Base-by-base conservation (phyloP, 2,329 filamentous ascomycete genomes). In the Tolypocladium tundrense region DNA sequence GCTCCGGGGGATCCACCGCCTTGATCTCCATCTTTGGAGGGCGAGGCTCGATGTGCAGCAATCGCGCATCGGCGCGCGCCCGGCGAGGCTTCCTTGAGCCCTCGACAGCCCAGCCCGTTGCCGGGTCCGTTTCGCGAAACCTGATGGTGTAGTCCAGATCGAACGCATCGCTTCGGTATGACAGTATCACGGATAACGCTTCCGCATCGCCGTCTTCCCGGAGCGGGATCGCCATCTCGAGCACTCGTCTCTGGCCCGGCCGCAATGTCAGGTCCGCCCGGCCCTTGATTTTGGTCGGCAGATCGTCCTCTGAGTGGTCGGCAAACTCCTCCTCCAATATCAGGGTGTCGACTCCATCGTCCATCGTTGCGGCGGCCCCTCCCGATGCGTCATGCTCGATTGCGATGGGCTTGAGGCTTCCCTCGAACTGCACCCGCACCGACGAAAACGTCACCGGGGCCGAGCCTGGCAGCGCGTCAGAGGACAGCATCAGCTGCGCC, bases 1-100 rank as follows among this genome's bases (percentile, higher is more conserved):
- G 86, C 14, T 84, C 79, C 58, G 80, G 77, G 9, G 87, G 72
- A 45, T 84, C 80, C 2, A 82, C 76, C 11, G 90, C 74, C 33
- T 76, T 80, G 52, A 99, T 83, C 64, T 90, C 86, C 76, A 99
- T 85, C 72, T 97, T 97, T 0, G 94, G 94, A 35, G 93, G 94
- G 63, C 95, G 89, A 1, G 94, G 93, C 57, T 91, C 79, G 31
- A 99, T 85, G 58, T 84, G 86, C 58, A 96, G 82, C 2, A 76
- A 75, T 40, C 82, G 77, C 10, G 81, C 73, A 53, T 80, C 76
- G 13, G 72, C 63, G 10, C 83, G 77, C 35, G 78, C 72, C 24
- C 82, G 69, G 35, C 73, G 76, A 59, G 78, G 78, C 56, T 72
- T 77, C 0, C 70, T 68, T 16, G 73, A 71, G 3, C 71, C 70